Evolutionary conservation across 2,329 filamentous ascomycete species (phyloP), one percentile per base, ranked within the genome.

Genomic region (Claviceps africana): DNA sequence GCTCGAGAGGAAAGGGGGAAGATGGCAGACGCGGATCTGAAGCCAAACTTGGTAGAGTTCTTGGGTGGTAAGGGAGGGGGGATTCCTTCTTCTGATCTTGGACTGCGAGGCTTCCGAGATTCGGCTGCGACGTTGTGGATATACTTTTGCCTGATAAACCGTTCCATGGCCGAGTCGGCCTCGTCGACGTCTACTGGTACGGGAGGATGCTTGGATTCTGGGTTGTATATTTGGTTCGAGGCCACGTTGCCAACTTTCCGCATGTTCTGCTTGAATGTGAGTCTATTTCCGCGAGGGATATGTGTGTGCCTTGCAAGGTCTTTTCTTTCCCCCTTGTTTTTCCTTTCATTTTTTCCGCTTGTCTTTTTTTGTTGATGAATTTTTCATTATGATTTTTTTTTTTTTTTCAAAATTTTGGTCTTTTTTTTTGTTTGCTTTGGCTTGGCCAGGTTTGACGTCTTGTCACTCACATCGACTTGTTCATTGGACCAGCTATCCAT

Each of bases 401-500:
- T 35, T 35, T 11, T 35, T 35, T 15, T 35, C 13, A 1, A n/a
- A n/a, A n/a, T n/a, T n/a, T n/a, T 35, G 13, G 2, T 15, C 13
- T 35, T 35, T 35, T 11, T 4, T 15, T 35, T 35, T 35, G 4
- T 35, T 37, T 37, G 17, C 35, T 5, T n/a, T 10, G 4, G 4
- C 19, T 19, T 31, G 46, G 21, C 13, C 28, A 17, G 15, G 30
- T n/a, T n/a, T 31, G 31, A 45, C 11, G 39, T 37, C 54, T 79
- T 70, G 74, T 25, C 6, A 30, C 49, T 51, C 42, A 95, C 90
- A 71, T 98, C 93, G 57, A 98, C 90, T 71, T 98, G 93, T 55
- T 97, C 93, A 63, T 85, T 84, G 48, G 86, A 83, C 93, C 93
- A 98, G 59, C 85, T 93, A 70, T 98, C 93, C 90, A 98, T 97